These are phyloP conservation scores for Magnolia sinica DNA, from an alignment of 164 flowering plant species.

Conservation along the genomic window DNA sequence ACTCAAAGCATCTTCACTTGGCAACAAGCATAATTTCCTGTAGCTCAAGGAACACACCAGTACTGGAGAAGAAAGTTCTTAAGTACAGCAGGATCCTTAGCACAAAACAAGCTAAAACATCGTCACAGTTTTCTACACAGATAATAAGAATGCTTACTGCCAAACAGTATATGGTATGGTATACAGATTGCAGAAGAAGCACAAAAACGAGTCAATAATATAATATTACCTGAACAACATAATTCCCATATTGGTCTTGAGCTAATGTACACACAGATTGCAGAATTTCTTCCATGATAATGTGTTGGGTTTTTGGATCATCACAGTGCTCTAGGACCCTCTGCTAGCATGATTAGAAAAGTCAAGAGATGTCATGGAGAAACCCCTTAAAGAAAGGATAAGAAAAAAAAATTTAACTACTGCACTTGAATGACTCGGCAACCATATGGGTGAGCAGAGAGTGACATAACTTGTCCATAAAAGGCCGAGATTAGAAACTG, in stretches of 20 bases:
- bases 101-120: too few relatives aligned
- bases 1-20: too few relatives aligned
- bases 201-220: not conserved
- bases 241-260: conserved; percentile 93
- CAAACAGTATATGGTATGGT: too few relatives aligned
- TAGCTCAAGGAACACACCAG: too few relatives aligned
- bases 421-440: conserved; percentile 94
- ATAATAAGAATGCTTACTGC: not conserved
- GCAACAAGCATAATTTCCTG: too few relatives aligned
- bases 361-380: conserved; percentile 1
- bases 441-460: conserved; percentile 91
- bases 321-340: conserved; percentile 87
- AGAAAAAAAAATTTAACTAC: not conserved
- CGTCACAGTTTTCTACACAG: not conserved
- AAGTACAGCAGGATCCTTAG: too few relatives aligned
- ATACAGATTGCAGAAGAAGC: too few relatives aligned
- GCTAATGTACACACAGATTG: conserved; percentile 68
- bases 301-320: conserved; percentile 56
- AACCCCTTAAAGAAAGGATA: not conserved
- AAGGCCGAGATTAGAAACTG: conserved; percentile 77
- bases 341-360: conserved; percentile 33
- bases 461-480: conserved; percentile 73
- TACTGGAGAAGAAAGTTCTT: too few relatives aligned
- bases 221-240: conserved; percentile 82
- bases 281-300: conserved; percentile 86